Base-by-base conservation (phyloP, 768 basidiomycete genomes). In the Boletellus emodensis region DNA sequence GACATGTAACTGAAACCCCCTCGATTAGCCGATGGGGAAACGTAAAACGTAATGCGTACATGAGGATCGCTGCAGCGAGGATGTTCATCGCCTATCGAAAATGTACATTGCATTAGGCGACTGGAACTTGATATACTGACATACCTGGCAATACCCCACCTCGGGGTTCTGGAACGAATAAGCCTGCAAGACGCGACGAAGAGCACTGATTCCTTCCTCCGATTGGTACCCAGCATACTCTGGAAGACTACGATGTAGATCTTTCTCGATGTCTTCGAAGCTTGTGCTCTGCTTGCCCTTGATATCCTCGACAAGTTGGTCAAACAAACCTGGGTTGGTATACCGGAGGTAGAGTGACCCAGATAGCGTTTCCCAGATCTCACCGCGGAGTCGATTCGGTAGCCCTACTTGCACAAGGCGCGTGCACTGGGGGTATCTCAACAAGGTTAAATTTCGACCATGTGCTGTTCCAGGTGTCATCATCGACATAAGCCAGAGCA, bases 201-300 rank as follows among this genome's bases (percentile, higher is more conserved):
- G 73, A 13, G 90, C 84, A 40, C 68, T 72, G 49, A 98, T 92
- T 1, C 96, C 96, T 34, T 90, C 85, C 26, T 90, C 85, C 9
- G 81, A 81, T 63, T 99, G 96, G 65, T 96, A 99, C 3, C 93
- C 96, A 15, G 91, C 85, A 67, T 97, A 99, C 65, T 99, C 96
- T 0, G 96, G 96, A 49, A 99, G 72, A 73, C 91, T 94, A 33
- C 96, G 79, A 68, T 96, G 94, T 24, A 99, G 70, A 67, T 99
- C 96, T 68, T 99, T 99, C 74, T 98, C 96, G 38, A 99, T 99
- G 65, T 99, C 96, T 63, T 99, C 96, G 1, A 94, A 95, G 57
- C 92, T 92, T 9, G 88, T 88, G 44, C 78, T 92, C 18, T 81
- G 85, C 51, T 83, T 80, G 7, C 91, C 94, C 52, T 77, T 75